Evolutionary conservation across 352 stramenopile genomes (phyloP).

Genomic region (Pythium inflatum): DNA sequence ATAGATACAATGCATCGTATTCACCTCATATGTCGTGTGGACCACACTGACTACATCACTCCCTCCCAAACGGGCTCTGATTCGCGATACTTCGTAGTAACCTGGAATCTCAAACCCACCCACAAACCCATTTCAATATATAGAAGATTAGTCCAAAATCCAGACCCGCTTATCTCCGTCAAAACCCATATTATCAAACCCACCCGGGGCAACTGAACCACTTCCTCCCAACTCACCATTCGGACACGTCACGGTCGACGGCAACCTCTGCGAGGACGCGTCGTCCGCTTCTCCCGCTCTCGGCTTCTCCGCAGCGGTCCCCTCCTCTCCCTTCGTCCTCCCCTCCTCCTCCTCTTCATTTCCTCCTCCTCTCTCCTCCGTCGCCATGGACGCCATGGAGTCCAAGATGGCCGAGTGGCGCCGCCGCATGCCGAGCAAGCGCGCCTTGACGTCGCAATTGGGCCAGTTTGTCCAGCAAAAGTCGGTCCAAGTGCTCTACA

Average conservation of each 20-base stretch:
- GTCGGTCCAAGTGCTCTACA: conserved; percentile 73
- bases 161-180: too few relatives aligned
- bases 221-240: conserved; percentile 11
- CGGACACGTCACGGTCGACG: conserved; percentile 12
- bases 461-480: conserved; percentile 84
- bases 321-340: not conserved
- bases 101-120: not conserved
- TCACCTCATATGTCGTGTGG: not conserved
- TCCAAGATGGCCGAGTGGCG: conserved; percentile 67
- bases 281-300: not conserved
- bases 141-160: too few relatives aligned
- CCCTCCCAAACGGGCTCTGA: conserved; percentile 6
- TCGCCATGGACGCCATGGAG: conserved; percentile 57
- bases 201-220: conserved; percentile 16
- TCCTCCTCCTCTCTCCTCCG: too few relatives aligned
- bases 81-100: too few relatives aligned
- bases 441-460: conserved; percentile 59
- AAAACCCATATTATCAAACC: not conserved
- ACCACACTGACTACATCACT: conserved; percentile 1
- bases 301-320: not conserved
- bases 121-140: too few relatives aligned
- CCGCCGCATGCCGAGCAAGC: conserved; percentile 78
- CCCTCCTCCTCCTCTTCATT: too few relatives aligned
- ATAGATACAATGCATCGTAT: conserved; percentile 4
- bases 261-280: too few relatives aligned